These are phyloP conservation scores for Magnolia officinalis DNA, from an alignment of 164 flowering plant species.

Conservation along the genomic window DNA sequence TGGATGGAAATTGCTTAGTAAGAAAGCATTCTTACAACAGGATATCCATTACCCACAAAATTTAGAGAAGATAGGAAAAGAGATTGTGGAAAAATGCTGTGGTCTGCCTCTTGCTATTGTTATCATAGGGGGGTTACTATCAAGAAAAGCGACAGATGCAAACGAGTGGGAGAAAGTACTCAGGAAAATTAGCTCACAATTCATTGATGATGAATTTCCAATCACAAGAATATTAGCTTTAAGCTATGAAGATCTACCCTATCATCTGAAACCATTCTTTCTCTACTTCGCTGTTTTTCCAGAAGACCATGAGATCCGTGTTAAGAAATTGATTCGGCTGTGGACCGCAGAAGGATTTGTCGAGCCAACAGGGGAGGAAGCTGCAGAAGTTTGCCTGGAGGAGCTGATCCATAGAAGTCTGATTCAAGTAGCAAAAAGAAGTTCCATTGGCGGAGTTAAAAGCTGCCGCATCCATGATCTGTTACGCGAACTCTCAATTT, in stretches of 20 bases:
- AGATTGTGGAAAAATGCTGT: constrained; percentile 20
- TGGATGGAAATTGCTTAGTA: not conserved
- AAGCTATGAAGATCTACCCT: not conserved
- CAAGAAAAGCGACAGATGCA: constrained; percentile 18
- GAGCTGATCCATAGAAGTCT: not conserved
- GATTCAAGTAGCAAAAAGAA: not conserved
- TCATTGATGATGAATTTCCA: not conserved
- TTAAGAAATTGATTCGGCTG: not conserved
- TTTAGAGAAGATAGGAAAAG: not conserved
- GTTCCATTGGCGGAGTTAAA: constrained; percentile 15
- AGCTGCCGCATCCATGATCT: constrained; percentile 46
- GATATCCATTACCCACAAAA: not conserved
- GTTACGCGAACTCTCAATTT: not conserved
- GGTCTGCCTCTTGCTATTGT: constrained; percentile 43
- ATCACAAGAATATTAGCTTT: not conserved
- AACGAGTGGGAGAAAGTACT: constrained; percentile 38
- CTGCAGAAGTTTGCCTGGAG: not conserved
- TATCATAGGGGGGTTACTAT: constrained; percentile 47
- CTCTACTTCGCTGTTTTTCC: not conserved
- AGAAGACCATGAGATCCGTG: not conserved
- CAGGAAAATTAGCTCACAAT: constrained; percentile 23
- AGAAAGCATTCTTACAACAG: not conserved
- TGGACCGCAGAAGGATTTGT: not conserved
- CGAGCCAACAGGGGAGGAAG: not conserved
- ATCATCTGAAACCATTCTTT: not conserved